phyloP scores from a whole-genome alignment of 768 basidiomycete genomes.

The Lenzites betulinus region DNA sequence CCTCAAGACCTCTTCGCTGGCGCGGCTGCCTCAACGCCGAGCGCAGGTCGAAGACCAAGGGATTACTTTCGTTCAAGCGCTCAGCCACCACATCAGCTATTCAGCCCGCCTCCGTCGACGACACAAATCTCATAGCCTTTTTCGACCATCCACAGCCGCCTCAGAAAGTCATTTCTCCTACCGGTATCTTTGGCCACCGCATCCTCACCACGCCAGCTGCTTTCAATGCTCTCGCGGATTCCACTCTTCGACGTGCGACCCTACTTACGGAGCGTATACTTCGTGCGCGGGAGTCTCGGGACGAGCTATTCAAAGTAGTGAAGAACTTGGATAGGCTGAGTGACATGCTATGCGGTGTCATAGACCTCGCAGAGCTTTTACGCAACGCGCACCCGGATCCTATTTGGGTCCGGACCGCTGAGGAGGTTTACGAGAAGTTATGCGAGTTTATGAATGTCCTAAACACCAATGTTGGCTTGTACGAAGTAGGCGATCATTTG shows the following conservation, averaged over 20 bases:
- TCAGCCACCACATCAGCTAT: slow-evolving; percentile 44
- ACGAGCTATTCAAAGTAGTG: slow-evolving; percentile 82
- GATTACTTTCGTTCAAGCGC: slow-evolving; percentile 10
- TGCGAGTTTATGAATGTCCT: slow-evolving; percentile 98
- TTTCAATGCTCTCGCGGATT: slow-evolving; percentile 71
- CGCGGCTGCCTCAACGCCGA: slow-evolving; percentile 45
- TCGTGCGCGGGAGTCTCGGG: slow-evolving; percentile 66
- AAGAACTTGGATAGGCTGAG: slow-evolving; percentile 97
- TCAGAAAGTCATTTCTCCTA: slow-evolving; percentile 46
- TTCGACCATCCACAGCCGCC: slow-evolving; percentile 65
- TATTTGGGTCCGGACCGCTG: slow-evolving; percentile 80
- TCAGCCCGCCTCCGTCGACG: slow-evolving; percentile 62
- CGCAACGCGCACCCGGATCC: slow-evolving; percentile 91
- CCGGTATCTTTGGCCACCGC: slow-evolving; percentile 86
- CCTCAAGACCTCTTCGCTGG: slow-evolving; percentile 40
- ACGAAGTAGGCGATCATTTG: slow-evolving; percentile 62
- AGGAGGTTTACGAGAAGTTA: slow-evolving; percentile 85
- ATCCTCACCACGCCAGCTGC: slow-evolving; percentile 68
- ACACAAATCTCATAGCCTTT: slow-evolving; percentile 63
- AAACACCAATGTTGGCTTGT: slow-evolving; percentile 91
- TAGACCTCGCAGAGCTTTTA: slow-evolving; percentile 93
- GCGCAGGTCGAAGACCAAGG: slow-evolving; percentile 18
- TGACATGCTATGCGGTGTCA: slow-evolving; percentile 93
- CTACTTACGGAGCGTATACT: slow-evolving; percentile 84
- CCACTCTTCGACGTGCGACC: slow-evolving; percentile 79